Base-by-base conservation (phyloP, 106 monocot species). In the Dendrobium chrysotoxum region DNA sequence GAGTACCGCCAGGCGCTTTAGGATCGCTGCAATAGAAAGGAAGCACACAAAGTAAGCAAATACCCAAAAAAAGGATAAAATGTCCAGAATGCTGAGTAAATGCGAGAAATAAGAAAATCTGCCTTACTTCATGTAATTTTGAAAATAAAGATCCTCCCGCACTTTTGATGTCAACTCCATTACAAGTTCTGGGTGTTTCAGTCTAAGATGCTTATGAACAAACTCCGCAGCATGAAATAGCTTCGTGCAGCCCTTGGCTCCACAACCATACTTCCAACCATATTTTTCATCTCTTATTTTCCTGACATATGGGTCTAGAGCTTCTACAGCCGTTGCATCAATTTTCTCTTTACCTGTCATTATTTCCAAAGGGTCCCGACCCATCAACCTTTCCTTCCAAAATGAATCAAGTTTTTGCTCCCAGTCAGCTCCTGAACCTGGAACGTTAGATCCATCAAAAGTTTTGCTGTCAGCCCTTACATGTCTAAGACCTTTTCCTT, bases 231-330 rank as follows among this genome's bases (percentile, higher is more conserved):
- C 99, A 85, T 99, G 95, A 79, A 99, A 99, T 30, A 95, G 89
- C 79, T 99, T 95, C 28, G 93, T 99, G 85, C 99, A 99, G 25
- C 93, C 95, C 83, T 99, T 99, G 76, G 95, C 95, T 35, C 99
- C 95, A 85, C 99, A 99, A 17, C 95, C 99, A 88, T 99, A 99
- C 68, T 99, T 99, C 99, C 95, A 99, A 40, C 99, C 99, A 77
- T 99, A 99, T 78, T 99, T 99, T 77, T 95, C 99, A 85, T 99
- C 95, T 82, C 95, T 89, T 86, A 99, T 95, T 85, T 99, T 99
- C 75, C 99, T 89, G 0, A 93, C 91, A 78, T 78, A 82, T 26
- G 95, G 99, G 80, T 99, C 95, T 28, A 99, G 78, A 80, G 41
- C 84, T 75, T 99, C 99, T 78, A 82, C 80, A 74, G 92, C 85